These are phyloP conservation scores for Xylariaceae sp. DNA, from an alignment of 2,329 filamentous ascomycete genomes.

Conservation along the genomic window DNA sequence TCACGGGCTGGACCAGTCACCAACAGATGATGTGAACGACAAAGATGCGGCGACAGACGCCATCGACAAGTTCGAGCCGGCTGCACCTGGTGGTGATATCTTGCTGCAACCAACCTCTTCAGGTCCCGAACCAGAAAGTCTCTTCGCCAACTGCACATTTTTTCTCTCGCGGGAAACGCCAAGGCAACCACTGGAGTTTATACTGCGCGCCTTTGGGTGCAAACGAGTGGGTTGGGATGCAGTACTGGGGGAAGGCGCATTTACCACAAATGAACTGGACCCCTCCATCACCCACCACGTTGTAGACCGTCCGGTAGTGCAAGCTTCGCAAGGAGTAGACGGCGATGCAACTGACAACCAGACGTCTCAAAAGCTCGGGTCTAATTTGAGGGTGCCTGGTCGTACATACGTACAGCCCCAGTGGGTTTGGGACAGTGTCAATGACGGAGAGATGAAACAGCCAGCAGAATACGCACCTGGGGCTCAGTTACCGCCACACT, in stretches of 20 bases:
- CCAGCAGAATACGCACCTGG: conserved; percentile 88
- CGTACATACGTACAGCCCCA: conserved; percentile 93
- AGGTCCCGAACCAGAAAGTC: conserved; percentile 62
- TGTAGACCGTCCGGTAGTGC: conserved; percentile 80
- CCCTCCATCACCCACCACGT: conserved; percentile 92
- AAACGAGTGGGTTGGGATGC: conserved; percentile 94
- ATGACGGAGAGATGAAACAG: conserved; percentile 82
- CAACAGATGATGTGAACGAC: no score
- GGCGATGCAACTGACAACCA: conserved; percentile 55
- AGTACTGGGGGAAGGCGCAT: conserved; percentile 85
- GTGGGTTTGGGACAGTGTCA: conserved; percentile 97
- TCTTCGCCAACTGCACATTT: conserved; percentile 87
- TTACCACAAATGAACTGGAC: conserved; percentile 84
- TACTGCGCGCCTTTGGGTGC: conserved; percentile 90
- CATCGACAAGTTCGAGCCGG: conserved; percentile 89
- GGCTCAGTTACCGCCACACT: conserved; percentile 82
- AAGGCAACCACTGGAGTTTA: conserved; percentile 83
- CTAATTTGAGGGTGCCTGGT: conserved; percentile 77
- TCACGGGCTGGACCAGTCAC: conserved; percentile 28
- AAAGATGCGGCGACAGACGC: conserved; percentile 51
- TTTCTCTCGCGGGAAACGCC: conserved; percentile 93
- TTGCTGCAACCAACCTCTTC: conserved; percentile 72
- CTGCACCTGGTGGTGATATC: conserved; percentile 78
- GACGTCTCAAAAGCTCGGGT: conserved; percentile 53
- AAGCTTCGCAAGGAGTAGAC: conserved; percentile 48